Conservation (phyloP, 2,329 filamentous ascomycete genomes). For the Dichotomopilus funicola region DNA sequence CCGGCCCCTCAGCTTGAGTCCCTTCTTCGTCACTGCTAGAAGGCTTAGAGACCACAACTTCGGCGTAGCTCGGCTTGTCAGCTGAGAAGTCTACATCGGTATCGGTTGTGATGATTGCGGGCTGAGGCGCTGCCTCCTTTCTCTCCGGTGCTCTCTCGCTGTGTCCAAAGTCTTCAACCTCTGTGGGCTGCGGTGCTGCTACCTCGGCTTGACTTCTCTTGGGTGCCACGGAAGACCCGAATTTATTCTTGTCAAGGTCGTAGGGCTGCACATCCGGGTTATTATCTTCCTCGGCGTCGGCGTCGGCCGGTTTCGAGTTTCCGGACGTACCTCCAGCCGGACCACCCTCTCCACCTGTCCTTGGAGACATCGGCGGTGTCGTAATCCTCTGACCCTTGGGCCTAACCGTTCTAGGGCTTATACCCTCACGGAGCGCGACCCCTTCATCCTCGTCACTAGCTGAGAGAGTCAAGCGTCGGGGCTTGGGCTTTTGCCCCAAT, state of each 20-base stretch:
- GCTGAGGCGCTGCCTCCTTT: too few species aligned
- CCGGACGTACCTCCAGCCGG: neutral
- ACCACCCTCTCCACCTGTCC: neutral
- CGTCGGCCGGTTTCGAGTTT: neutral
- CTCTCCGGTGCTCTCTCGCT: neutral
- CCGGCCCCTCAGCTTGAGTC: neutral
- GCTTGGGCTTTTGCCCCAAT: conserved; percentile 14
- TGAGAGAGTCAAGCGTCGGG: conserved; percentile 20
- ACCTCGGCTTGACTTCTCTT: neutral
- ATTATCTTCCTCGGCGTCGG: neutral
- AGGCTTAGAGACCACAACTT: neutral
- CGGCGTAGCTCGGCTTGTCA: neutral
- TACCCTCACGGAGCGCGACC: conserved; percentile 29
- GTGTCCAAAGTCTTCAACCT: neutral
- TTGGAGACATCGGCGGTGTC: neutral
- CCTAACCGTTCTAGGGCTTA: conserved; percentile 18
- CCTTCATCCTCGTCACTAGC: conserved; percentile 37
- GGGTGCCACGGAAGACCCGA: too few species aligned
- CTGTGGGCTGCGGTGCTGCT: neutral
- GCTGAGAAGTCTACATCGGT: neutral
- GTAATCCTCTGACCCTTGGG: conserved; percentile 6
- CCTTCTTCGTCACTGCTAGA: neutral
- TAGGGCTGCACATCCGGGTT: too few species aligned
- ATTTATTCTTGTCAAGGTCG: too few species aligned
- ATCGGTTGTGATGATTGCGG: too few species aligned